Evolutionary conservation across 345 rosid species (phyloP), one percentile per base, ranked within the genome.

Genomic region (Acer saccharum): DNA sequence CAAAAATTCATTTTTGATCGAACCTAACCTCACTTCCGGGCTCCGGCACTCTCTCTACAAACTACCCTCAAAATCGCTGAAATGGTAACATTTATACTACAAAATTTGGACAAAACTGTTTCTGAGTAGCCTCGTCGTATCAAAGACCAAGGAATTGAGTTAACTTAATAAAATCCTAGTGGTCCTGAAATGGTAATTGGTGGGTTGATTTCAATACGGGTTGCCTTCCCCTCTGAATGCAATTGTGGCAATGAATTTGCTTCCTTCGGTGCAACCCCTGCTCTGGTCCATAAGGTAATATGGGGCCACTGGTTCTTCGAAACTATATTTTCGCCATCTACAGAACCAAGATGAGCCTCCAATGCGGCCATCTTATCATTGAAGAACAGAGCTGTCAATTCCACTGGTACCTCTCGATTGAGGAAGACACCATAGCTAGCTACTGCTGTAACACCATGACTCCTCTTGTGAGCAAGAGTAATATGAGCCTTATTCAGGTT

Each of bases 391-490:
- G 93, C 93, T 0, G 87, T 91, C 60, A 92, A 80, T 70, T 89
- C 85, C 73, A 96, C 92, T 0, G 99, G 91, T 52, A 92, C 94
- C 29, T 85, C 78, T 29, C 65, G 88, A 64, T 87, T 74, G 55
- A 88, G 70, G 75, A 84, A 86, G 74, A 79, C 63, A 20, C 93
- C 92, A 41, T 89, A 92, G 67, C 83, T 80, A 55, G 99, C 99
- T 35, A 96, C 88, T 9, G 94, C 89, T 41, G 93, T 77, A 52
- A 94, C 97, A 4, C 98, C 98, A 1, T 92, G 98, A 82, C 97
- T 88, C 84, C 88, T 89, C 87, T 92, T 96, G 86, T 96, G 99
- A 48, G 98, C 97, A 64, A 96, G 98, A 21, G 98, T 94, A 44
- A 92, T 86, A 68, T 94, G 99, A 79, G 95, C 93, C 77, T 79